A percentile compares a stretch with the other conserved stretches of the same genome.
phyloP scores from a whole-genome alignment of 1,139 yeast genomes.

The Zhuliangozyma parablackwelliae region DNA sequence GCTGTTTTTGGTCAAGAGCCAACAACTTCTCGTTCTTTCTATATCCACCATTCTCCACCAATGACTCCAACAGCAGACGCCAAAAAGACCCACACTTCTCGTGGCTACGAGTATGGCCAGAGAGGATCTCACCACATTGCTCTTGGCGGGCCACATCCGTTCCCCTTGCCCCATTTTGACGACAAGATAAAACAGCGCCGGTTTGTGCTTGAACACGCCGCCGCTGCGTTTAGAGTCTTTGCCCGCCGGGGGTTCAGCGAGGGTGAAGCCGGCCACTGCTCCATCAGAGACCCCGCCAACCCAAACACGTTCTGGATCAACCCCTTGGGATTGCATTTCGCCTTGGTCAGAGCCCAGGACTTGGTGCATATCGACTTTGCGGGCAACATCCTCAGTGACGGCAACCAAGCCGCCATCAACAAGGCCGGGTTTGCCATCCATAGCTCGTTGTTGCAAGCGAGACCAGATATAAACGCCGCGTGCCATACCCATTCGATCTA shows the following conservation, averaged over 20 bases:
- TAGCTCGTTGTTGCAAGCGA: conserved; percentile 67
- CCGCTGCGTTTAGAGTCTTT: conserved; percentile 73
- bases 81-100: conserved; percentile 4
- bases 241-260: conserved; percentile 70
- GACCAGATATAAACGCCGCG: conserved; percentile 78
- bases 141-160: conserved; percentile 43
- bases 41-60: too few species aligned
- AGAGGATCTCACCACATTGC: conserved; percentile 47
- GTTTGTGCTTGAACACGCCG: conserved; percentile 69
- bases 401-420: conserved; percentile 61
- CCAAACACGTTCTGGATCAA: conserved; percentile 75
- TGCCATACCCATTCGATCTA: conserved; percentile 72
- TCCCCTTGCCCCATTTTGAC: conserved; percentile 46
- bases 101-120: conserved; percentile 30
- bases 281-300: conserved; percentile 73
- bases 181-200: conserved; percentile 49
- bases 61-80: conserved; percentile 4
- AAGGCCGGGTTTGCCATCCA: conserved; percentile 82
- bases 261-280: conserved; percentile 80
- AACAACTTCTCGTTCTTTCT: too few species aligned
- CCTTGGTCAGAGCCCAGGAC: conserved; percentile 62
- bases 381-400: conserved; percentile 64
- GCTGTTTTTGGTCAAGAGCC: too few species aligned
- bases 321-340: conserved; percentile 69
- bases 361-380: conserved; percentile 71